Conservation (phyloP, 2,329 filamentous ascomycete genomes). For the Verticillium tricorpus region DNA sequence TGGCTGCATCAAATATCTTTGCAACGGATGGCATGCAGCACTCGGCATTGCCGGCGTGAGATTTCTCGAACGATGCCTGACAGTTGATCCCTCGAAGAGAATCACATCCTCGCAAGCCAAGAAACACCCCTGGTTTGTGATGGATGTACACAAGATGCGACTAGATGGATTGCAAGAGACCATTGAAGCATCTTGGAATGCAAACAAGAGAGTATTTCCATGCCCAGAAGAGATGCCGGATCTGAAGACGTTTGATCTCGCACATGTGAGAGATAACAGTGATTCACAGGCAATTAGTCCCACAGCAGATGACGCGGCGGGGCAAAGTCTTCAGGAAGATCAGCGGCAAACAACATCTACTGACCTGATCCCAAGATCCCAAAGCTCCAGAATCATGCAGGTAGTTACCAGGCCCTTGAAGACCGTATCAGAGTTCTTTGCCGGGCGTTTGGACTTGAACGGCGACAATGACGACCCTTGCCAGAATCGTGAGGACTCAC, state of each 20-base stretch:
- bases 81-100: conserved; percentile 22
- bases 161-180: neutral
- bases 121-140: conserved; percentile 30
- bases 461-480: neutral
- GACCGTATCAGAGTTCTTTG: neutral
- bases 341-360: neutral
- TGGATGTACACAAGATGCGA: neutral
- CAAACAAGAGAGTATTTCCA: neutral
- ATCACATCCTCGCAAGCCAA: conserved; percentile 26
- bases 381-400: neutral
- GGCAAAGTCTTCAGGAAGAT: too few relatives aligned
- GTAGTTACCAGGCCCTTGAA: neutral
- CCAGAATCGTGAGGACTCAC: neutral
- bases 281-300: neutral
- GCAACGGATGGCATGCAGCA: too few relatives aligned
- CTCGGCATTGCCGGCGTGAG: neutral
- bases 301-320: neutral
- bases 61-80: conserved; percentile 20
- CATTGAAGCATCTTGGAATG: neutral
- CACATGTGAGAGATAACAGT: neutral
- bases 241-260: neutral
- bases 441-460: neutral
- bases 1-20: conserved; percentile 17
- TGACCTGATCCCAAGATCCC: neutral
- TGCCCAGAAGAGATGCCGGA: neutral